A percentile compares a stretch with the other conserved stretches of the same genome.
Conservation (phyloP, 768 basidiomycete genomes). For the Tricholoma furcatifolium region DNA sequence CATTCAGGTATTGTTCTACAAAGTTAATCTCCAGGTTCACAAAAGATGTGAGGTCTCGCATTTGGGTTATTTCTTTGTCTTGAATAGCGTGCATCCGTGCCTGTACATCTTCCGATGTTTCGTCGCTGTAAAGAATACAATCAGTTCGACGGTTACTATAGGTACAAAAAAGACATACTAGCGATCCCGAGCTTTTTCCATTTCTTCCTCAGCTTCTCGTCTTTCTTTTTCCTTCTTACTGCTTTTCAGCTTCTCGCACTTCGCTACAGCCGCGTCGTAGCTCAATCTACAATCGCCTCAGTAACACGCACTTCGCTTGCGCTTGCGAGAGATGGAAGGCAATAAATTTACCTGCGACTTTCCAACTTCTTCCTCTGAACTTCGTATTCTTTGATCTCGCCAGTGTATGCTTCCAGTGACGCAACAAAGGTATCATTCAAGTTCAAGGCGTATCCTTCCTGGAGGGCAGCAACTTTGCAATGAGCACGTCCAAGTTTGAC, state of each 20-base stretch:
- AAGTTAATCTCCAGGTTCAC: conserved; percentile 76
- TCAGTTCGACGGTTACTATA: not conserved
- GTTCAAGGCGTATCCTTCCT: conserved; percentile 75
- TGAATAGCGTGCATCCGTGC: conserved; percentile 77
- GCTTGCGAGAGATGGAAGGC: not conserved
- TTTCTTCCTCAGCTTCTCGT: conserved; percentile 79
- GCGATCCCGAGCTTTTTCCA: conserved; percentile 65
- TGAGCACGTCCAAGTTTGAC: conserved; percentile 79
- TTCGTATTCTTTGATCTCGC: conserved; percentile 84
- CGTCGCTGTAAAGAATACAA: conserved; percentile 55
- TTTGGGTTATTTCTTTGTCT: conserved; percentile 71
- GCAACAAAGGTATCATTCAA: conserved; percentile 73
- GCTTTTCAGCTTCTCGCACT: conserved; percentile 63
- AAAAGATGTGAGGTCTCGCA: conserved; percentile 68
- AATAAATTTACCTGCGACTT: conserved; percentile 61
- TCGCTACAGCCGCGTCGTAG: conserved; percentile 72
- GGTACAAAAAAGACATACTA: conserved; percentile 51
- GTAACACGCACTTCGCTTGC: not conserved
- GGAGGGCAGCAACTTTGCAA: conserved; percentile 80
- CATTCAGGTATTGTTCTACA: conserved; percentile 69
- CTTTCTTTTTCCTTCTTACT: conserved; percentile 84
- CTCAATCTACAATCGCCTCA: conserved; percentile 49
- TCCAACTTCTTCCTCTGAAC: conserved; percentile 82
- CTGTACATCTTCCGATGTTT: conserved; percentile 83
- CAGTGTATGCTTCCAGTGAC: conserved; percentile 62